Evolutionary conservation across 192 early-diverging fungal species (phyloP), one percentile per base, ranked within the genome.

Genomic region (Cetraspora pellucida): DNA sequence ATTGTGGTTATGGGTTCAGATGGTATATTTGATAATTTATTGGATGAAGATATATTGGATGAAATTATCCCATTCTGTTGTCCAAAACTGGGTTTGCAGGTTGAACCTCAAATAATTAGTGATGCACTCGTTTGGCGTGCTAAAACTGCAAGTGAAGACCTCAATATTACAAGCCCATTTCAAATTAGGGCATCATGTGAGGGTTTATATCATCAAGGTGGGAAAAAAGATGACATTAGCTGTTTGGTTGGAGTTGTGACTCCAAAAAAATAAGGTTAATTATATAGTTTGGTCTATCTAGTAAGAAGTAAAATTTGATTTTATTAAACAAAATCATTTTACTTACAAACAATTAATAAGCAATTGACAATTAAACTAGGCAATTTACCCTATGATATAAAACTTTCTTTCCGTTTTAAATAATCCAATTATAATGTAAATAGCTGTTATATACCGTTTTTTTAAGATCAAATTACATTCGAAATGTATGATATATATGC

Each of bases 11-110:
- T 99, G 68, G 98, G 92, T 25, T 90, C 92, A 3, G 98, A 99
- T 82, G 96, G 97, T 16, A 83, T 99, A 63, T 97, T 97, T 85
- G 97, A 99, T 86, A 99, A 99, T 76, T 85, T 99, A 11, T 97
- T 96, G 87, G 97, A 99, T 78, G 94, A 96, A 67, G 97, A 99
- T 74, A 96, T 99, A 80, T 80, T 99, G 50, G 97, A 97, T 17
- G 91, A 95, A 67, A 90, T 97, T 59, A 81, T 82, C 54, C 47
- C 47, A 64, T 13, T 71, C 49, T 27, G 31, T 59, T 31, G 49
- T 60, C 25, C 63, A 14, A 47, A 27, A 5, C 21, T 46, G 46
- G 47, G 37, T 13, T 14, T 28, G 10, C 31, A 58, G 49, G 59
- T 81, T 54, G 93, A 95, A 46, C 95, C 95, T 23, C 87, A 89